phyloP scores from a whole-genome alignment of 2,329 filamentous ascomycete species.

The Epichloe uncinata region DNA sequence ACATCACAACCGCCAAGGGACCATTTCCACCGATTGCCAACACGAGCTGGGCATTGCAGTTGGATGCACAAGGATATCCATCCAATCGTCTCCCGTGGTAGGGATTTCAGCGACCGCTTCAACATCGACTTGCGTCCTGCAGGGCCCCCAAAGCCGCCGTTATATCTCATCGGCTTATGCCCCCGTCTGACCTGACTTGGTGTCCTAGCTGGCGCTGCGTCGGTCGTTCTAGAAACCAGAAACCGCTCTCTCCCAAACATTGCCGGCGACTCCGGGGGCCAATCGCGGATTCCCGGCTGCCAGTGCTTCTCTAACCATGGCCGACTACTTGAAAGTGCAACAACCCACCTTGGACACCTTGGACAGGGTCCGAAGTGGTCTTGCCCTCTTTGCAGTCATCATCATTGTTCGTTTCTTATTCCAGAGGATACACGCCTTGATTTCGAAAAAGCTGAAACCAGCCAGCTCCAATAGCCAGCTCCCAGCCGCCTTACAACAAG shows the following conservation, averaged over 20 bases:
- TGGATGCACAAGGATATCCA: background rate
- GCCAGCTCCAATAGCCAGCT: conserved; percentile 4
- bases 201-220: background rate
- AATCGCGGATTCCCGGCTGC: conserved; percentile 19
- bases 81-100: background rate
- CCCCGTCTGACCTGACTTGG: background rate
- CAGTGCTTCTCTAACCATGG: conserved; percentile 14
- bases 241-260: conserved; percentile 10
- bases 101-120: background rate
- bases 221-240: background rate
- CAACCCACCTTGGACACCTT: conserved; percentile 13
- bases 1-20: background rate
- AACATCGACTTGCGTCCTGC: conserved; percentile 1
- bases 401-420: conserved; percentile 20
- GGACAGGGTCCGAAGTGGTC: conserved; percentile 15
- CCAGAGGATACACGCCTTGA: conserved; percentile 9
- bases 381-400: conserved; percentile 23
- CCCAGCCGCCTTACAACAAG: conserved; percentile 7
- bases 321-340: conserved; percentile 19
- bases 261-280: conserved; percentile 19
- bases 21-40: background rate
- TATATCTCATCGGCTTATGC: background rate
- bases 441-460: background rate
- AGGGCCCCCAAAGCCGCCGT: background rate
- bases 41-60: background rate